Conservation (phyloP, 2,329 filamentous ascomycete genomes). For the Colletotrichum chrysophilum region DNA sequence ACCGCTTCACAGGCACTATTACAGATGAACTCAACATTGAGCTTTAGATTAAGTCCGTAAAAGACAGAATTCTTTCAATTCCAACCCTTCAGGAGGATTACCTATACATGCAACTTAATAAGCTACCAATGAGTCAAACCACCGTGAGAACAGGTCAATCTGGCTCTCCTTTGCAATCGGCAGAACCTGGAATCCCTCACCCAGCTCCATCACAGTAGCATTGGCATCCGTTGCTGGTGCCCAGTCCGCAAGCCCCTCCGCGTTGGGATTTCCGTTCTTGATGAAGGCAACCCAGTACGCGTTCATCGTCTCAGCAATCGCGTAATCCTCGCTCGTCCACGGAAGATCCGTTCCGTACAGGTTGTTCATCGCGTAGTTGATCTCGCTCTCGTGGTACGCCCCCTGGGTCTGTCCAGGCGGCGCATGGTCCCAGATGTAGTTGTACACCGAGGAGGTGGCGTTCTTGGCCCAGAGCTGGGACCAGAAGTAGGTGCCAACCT, state of each 20-base stretch:
- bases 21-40: background rate
- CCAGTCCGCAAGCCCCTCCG: background rate
- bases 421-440: background rate
- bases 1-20: fast-evolving
- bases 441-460: background rate
- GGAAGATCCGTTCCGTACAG: constrained; percentile 28
- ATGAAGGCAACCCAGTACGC: background rate
- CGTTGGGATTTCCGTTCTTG: background rate
- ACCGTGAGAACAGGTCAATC: background rate
- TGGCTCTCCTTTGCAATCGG: background rate
- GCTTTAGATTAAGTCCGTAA: background rate
- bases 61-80: fast-evolving
- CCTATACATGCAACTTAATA: background rate
- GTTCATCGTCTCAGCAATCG: background rate
- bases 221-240: background rate
- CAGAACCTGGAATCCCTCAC: background rate
- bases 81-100: background rate
- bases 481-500: background rate
- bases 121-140: background rate
- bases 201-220: background rate
- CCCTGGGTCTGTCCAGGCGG: constrained; percentile 35
- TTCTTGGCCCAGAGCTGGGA: background rate
- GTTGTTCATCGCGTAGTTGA: constrained; percentile 41
- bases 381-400: constrained; percentile 41
- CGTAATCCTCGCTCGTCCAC: background rate